These are phyloP conservation scores for Capsicum baccatum DNA, from an alignment of 257 asterid species.

Conservation along the genomic window DNA sequence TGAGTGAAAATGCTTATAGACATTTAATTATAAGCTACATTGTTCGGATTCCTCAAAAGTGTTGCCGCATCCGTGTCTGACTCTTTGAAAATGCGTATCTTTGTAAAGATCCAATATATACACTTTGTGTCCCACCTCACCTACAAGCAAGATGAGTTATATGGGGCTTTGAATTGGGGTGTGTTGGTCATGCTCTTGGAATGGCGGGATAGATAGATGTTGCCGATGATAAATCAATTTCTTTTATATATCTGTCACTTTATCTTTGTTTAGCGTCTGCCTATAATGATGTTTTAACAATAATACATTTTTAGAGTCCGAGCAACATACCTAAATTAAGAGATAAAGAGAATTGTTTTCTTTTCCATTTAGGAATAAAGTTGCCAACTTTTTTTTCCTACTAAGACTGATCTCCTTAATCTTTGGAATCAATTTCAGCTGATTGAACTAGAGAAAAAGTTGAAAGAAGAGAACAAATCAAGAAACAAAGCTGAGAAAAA, in stretches of 20 bases:
- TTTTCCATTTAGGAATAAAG: not conserved
- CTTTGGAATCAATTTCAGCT: constrained; percentile 47
- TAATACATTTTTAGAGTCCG: not conserved
- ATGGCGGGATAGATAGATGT: not conserved
- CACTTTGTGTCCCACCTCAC: too few relatives aligned
- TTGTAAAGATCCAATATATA: too few relatives aligned
- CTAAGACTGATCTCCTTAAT: not conserved
- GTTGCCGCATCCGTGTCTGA: too few relatives aligned
- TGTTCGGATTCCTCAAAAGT: too few relatives aligned
- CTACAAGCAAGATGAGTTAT: not conserved
- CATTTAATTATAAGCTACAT: too few relatives aligned
- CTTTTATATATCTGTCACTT: not conserved
- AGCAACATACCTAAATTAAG: not conserved
- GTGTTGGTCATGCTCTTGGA: not conserved
- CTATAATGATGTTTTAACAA: not conserved
- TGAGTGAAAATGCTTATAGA: too few relatives aligned
- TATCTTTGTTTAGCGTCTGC: not conserved
- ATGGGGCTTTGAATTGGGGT: not conserved
- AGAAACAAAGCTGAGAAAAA: constrained; percentile 78
- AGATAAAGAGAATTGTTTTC: not conserved
- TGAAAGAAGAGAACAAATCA: constrained; percentile 73
- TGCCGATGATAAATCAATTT: not conserved
- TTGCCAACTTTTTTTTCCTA: not conserved
- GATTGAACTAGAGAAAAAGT: constrained; percentile 62
- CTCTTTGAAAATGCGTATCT: too few relatives aligned